A percentile compares a stretch with the other conserved stretches of the same genome.
phyloP scores from a whole-genome alignment of 1,139 yeast species.

The Pichia sp. region DNA sequence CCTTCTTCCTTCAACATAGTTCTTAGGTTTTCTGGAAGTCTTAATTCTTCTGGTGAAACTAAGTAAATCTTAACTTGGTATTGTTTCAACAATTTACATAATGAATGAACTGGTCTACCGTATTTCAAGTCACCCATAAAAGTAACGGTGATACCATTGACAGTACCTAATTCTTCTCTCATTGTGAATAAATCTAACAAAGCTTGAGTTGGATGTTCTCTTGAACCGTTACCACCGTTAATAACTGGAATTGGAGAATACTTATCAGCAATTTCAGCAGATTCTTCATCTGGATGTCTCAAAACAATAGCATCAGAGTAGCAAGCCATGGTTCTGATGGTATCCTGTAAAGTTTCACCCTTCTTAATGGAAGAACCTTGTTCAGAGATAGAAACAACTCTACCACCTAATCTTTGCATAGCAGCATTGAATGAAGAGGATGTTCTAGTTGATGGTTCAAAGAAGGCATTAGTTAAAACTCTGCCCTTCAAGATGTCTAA shows the following conservation, averaged over 20 bases:
- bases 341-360: slow-evolving; percentile 97
- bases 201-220: slow-evolving; percentile 99
- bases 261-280: slow-evolving; percentile 91
- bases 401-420: slow-evolving; percentile 99
- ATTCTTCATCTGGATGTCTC: slow-evolving; percentile 91
- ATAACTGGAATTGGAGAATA: slow-evolving; percentile 95
- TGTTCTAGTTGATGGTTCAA: slow-evolving; percentile 98
- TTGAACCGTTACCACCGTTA: slow-evolving; percentile 96
- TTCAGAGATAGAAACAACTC: slow-evolving; percentile 83
- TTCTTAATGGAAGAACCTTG: slow-evolving; percentile 87
- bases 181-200: slow-evolving; percentile 94
- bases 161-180: slow-evolving; percentile 98
- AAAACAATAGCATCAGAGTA: slow-evolving; percentile 95
- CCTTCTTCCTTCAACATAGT: slow-evolving; percentile 56
- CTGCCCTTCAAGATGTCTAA: slow-evolving; percentile 86
- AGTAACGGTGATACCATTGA: slow-evolving; percentile 94
- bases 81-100: slow-evolving; percentile 82
- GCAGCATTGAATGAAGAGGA: slow-evolving; percentile 97
- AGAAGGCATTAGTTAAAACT: slow-evolving; percentile 89
- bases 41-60: slow-evolving; percentile 83
- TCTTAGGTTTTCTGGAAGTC: slow-evolving; percentile 67
- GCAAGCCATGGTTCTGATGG: slow-evolving; percentile 88
- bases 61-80: slow-evolving; percentile 91
- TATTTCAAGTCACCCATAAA: slow-evolving; percentile 98
- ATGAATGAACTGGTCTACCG: slow-evolving; percentile 98